Base-by-base conservation (phyloP, 495 filamentous ascomycete species). In the Penicillium fimorum region DNA sequence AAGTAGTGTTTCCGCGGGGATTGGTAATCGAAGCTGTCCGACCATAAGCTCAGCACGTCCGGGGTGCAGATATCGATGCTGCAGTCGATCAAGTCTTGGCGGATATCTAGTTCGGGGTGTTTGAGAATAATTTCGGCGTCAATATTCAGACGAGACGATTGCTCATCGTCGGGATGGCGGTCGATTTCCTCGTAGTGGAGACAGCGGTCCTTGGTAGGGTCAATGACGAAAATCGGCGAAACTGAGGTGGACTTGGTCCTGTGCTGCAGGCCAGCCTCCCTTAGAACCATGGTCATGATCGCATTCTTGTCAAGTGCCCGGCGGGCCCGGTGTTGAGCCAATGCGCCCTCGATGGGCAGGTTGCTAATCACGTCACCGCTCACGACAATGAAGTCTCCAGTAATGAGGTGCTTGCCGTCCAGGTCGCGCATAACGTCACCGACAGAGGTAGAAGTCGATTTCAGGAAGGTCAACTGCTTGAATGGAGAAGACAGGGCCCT, bases 11-110 rank as follows among this genome's bases (percentile, higher is more conserved):
- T 86, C 52, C 94, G 84, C 8, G 94, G 89, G 4, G 88, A 78
- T 65, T 96, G 88, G 73, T 94, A 97, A 72, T 99, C 94, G 70
- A 99, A 99, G 67, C 91, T 95, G 67, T 99, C 94, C 7, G 91
- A 92, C 90, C 94, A 99, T 55, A 96, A 74, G 29, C 92, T 91
- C 43, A 97, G 79, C 18, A 96, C 91, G 62, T 97, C 94, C 0
- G 92, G 91, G 0, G 95, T 96, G 71, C 95, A 99, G 58, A 99
- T 97, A 66, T 99, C 94, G 67, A 99, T 93, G 52, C 87, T 89
- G 64, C 90, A 94, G 73, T 99, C 95, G 52, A 97, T 88, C 49
- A 99, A 75, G 63, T 99, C 94, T 45, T 87, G 80, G 5, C 93
- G 87, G 27, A 96, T 73, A 56, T 95, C 91, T 55, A 92, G 78